phyloP scores from a whole-genome alignment of 2,329 filamentous ascomycete species.

The Sphaerostilbella broomeana region DNA sequence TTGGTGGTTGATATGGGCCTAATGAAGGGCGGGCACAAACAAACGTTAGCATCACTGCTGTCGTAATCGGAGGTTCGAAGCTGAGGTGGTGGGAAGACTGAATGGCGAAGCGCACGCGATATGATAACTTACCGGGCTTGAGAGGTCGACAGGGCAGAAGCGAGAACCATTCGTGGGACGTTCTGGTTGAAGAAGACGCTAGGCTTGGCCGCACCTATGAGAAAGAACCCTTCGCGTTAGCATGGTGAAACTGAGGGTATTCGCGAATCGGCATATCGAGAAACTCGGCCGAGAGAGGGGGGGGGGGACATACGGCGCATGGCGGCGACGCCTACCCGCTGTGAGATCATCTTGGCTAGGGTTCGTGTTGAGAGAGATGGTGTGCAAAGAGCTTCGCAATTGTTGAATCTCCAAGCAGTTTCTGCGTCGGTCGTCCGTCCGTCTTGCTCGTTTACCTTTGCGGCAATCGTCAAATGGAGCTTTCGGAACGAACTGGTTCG shows the following conservation, averaged over 20 bases:
- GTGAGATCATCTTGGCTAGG: conserved; percentile 46
- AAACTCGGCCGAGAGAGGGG: conserved; percentile 6
- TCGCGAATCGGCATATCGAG: conserved; percentile 11
- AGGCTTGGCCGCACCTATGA: conserved; percentile 35
- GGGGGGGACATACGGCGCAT: conserved; percentile 48
- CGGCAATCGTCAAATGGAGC: conserved; percentile 20
- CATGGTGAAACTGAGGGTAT: conserved; percentile 14
- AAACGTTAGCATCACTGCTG: background rate
- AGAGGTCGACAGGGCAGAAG: conserved; percentile 35
- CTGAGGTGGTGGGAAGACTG: no score
- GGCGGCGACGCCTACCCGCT: conserved; percentile 52
- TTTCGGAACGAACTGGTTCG: conserved; percentile 24
- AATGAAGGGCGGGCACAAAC: conserved; percentile 14
- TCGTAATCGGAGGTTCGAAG: background rate
- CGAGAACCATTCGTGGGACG: conserved; percentile 40
- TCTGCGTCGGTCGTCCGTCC: background rate
- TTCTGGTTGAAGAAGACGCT: conserved; percentile 41
- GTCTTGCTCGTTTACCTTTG: conserved; percentile 1
- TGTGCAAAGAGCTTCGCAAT: no score
- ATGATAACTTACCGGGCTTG: conserved; percentile 39
- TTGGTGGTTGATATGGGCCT: conserved; percentile 51
- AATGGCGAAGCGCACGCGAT: background rate
- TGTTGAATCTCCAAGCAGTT: background rate
- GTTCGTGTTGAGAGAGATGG: no score
- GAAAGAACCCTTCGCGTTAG: conserved; percentile 3